Percentiles rank a stretch among this genome's conserved stretches.
These are phyloP conservation scores for Fusarium hainanense DNA, from an alignment of 2,329 filamentous ascomycete genomes.

Conservation along the genomic window DNA sequence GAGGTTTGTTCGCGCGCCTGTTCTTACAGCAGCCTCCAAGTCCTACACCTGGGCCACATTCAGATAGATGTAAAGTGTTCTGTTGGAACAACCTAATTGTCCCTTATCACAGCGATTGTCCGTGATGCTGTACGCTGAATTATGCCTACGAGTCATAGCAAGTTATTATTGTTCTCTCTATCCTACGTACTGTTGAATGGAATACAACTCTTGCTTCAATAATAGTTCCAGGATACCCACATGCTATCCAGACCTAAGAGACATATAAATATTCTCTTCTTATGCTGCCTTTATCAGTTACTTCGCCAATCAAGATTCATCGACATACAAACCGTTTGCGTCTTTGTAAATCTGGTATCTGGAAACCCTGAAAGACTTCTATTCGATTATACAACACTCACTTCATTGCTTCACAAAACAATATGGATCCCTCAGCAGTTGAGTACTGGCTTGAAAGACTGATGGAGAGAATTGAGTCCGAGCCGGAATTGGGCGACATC, in stretches of 20 bases:
- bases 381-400: not conserved
- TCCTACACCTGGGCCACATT: not conserved
- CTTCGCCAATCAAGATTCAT: rapidly evolving
- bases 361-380: not conserved
- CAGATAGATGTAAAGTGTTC: not conserved
- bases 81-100: not conserved
- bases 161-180: not conserved
- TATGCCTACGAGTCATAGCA: rapidly evolving
- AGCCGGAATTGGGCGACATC: not conserved
- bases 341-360: not conserved
- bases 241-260: not conserved
- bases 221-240: not conserved
- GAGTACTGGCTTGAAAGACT: not conserved
- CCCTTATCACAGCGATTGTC: not conserved
- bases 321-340: not conserved
- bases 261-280: not conserved
- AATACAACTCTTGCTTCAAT: not conserved
- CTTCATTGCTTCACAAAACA: not conserved
- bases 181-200: not conserved
- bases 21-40: not conserved
- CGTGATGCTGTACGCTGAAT: not conserved
- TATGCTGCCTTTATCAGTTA: not conserved
- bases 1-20: not conserved
- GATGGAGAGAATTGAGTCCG: not conserved
- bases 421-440: not conserved